phyloP scores from a whole-genome alignment of 805 yeast species.

The Yarrowia sp. region DNA sequence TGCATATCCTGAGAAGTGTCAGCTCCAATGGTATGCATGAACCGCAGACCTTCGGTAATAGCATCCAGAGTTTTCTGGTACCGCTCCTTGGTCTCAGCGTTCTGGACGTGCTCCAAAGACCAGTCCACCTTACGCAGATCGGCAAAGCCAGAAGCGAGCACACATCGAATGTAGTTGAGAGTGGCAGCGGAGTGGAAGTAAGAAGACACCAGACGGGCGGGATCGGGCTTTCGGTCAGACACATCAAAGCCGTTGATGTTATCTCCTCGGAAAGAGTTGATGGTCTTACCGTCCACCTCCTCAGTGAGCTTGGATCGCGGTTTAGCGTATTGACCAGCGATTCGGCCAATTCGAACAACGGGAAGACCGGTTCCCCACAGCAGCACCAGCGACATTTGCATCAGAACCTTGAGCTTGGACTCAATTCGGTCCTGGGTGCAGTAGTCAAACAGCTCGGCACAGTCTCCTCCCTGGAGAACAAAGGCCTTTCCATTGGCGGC shows the following conservation, averaged over 20 bases:
- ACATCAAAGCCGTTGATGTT: conserved; percentile 44
- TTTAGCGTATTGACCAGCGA: conserved; percentile 47
- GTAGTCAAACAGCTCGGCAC: conserved; percentile 46
- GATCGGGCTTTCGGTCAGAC: conserved; percentile 42
- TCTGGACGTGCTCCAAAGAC: conserved; percentile 43
- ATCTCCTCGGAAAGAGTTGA: conserved; percentile 45
- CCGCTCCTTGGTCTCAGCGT: conserved; percentile 40
- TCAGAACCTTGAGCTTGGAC: conserved; percentile 42
- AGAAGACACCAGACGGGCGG: conserved; percentile 42
- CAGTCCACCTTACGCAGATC: conserved; percentile 42
- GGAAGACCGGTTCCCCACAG: conserved; percentile 45
- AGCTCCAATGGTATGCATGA: conserved; percentile 44
- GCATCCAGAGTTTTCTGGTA: conserved; percentile 40
- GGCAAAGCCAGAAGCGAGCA: conserved; percentile 42
- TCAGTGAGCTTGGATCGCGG: conserved; percentile 46
- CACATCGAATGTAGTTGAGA: conserved; percentile 40
- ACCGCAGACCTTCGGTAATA: conserved; percentile 40
- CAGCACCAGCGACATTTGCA: conserved; percentile 45
- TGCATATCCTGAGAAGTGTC: conserved; percentile 34
- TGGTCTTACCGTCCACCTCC: conserved; percentile 40
- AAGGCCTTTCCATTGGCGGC: conserved; percentile 46
- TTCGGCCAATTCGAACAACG: conserved; percentile 42
- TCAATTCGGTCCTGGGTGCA: conserved; percentile 43
- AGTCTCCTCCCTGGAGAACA: conserved; percentile 46
- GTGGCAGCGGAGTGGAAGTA: conserved; percentile 48